Evolutionary conservation across 1,139 yeast species (phyloP), one percentile per base, ranked within the genome.

Genomic region (Candida tropicalis): DNA sequence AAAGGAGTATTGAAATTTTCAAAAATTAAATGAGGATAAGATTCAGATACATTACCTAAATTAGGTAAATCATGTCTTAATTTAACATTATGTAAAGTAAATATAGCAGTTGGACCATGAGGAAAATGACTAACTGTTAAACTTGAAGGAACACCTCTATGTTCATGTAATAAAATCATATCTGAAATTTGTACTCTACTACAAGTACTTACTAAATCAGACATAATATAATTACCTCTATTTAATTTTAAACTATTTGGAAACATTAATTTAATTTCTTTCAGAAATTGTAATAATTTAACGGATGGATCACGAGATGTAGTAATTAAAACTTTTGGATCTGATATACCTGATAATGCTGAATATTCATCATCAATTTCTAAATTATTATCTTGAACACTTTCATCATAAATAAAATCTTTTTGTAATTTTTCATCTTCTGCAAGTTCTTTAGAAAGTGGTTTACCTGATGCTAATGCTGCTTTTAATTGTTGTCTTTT

Each of bases 141-240:
- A 1, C 97, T 88, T 0, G 97, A 90, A 40, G 99, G 99, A 0
- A 89, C 93, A 77, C 99, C 99, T 65, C 99, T 79, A 66, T 93
- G 99, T 63, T 93, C 99, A 64, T 93, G 99, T 32, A 95, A 68
- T 5, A 95, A 76, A 17, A 93, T 73, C 56, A 95, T 68, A 61
- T 93, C 99, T 2, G 95, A 84, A 9, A 93, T 82, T 29, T 83
- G 78, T 2, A 70, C 71, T 46, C 73, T 60, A 44, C 84, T 79
- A 64, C 98, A 90, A 2, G 97, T 90, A 39, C 84, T 79, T 4
- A 90, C 96, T 40, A 93, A 70, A 45, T 87, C 87, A 1, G 96
- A 87, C 70, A 93, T 81, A 47, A 95, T 79, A 51, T 91, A 86
- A 58, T 85, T 88, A 75, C 99, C 99, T 69, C 99, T 79, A 64